Evolutionary conservation across 257 asterid species (phyloP).

Genomic region (Verbascum thapsus): DNA sequence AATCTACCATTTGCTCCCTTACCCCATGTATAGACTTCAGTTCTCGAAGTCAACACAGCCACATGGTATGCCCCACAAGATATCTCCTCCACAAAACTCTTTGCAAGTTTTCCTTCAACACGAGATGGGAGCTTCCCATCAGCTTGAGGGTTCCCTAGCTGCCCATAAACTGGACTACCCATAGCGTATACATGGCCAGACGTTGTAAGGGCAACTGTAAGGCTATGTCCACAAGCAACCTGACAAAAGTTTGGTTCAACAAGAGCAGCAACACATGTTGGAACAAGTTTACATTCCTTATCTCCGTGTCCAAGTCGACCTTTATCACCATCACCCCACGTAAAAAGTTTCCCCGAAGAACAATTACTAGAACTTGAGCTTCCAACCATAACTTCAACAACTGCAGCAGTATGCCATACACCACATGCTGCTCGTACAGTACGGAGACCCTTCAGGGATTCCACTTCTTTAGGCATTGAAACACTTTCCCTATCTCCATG

Average conservation of each 20-base stretch:
- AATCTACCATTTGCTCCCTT: constrained; percentile 93
- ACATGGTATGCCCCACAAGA: constrained; percentile 96
- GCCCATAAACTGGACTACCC: constrained; percentile 96
- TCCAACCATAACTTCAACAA: constrained; percentile 92
- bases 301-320: constrained; percentile 88
- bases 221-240: constrained; percentile 94
- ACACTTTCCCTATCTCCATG: constrained; percentile 82
- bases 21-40: constrained; percentile 97
- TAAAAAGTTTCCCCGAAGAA: constrained; percentile 87
- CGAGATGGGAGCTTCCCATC: constrained; percentile 84
- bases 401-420: constrained; percentile 98
- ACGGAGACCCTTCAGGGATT: constrained; percentile 85
- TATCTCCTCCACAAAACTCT: constrained; percentile 84
- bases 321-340: constrained; percentile 98
- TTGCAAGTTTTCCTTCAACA: constrained; percentile 75
- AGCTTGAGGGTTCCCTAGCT: constrained; percentile 82
- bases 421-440: constrained; percentile 92
- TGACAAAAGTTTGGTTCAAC: constrained; percentile 86
- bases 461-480: constrained; percentile 82
- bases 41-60: constrained; percentile 81
- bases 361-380: constrained; percentile 80
- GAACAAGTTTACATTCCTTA: constrained; percentile 82
- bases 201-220: constrained; percentile 88
- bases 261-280: constrained; percentile 91
- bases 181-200: constrained; percentile 86